phyloP scores from a whole-genome alignment of 257 asterid genomes.

The Primulina eburnea region DNA sequence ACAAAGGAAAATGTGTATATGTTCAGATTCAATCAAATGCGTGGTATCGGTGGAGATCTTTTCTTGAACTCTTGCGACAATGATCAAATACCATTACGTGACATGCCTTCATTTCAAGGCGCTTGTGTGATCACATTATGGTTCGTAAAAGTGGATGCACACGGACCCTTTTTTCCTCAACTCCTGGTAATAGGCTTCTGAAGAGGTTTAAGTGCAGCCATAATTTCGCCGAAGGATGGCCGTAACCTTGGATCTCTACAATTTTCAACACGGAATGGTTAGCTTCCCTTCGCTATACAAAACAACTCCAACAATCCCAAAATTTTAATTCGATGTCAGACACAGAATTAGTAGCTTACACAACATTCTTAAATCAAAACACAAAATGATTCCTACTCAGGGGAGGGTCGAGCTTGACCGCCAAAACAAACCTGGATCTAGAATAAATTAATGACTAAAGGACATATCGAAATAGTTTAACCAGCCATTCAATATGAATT shows the following conservation, averaged over 20 bases:
- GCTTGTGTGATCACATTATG: slow-evolving; percentile 26
- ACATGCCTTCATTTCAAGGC: background rate
- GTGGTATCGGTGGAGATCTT: background rate
- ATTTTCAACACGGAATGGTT: background rate
- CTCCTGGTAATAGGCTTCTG: slow-evolving; percentile 63
- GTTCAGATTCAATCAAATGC: slow-evolving; percentile 24
- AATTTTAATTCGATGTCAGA: too few species aligned
- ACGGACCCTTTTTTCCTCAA: slow-evolving; percentile 34
- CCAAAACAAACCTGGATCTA: too few species aligned
- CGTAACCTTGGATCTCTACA: slow-evolving; percentile 76
- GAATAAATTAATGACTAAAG: too few species aligned
- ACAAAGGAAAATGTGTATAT: slow-evolving; percentile 8
- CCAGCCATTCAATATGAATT: background rate
- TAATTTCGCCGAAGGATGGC: slow-evolving; percentile 87
- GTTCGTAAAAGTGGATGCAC: slow-evolving; percentile 31
- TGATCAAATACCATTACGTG: background rate
- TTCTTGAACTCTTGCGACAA: background rate
- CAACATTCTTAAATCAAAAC: background rate
- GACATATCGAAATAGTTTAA: too few species aligned
- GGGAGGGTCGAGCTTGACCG: background rate
- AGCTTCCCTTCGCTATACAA: background rate
- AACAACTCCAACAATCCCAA: background rate
- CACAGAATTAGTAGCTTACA: background rate
- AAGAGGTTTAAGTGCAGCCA: slow-evolving; percentile 81
- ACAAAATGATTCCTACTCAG: background rate